phyloP scores from a whole-genome alignment of 2,329 filamentous ascomycete species.

The Exophiala sp. region DNA sequence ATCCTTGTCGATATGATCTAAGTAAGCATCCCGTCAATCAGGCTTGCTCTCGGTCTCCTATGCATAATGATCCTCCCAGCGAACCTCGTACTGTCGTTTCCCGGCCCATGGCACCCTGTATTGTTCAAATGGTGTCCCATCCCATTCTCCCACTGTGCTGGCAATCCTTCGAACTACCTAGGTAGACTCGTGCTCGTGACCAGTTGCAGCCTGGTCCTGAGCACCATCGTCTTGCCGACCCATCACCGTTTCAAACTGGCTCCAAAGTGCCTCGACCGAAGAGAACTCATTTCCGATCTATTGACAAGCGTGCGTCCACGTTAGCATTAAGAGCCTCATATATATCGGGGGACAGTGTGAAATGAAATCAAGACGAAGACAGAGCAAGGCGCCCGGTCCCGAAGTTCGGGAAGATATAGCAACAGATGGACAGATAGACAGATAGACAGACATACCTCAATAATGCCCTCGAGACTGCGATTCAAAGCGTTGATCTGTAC shows the following conservation, averaged over 20 bases:
- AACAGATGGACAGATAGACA: neutral
- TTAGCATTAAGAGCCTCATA: neutral
- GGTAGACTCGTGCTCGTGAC: neutral
- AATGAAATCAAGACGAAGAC: neutral
- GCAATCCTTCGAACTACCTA: neutral
- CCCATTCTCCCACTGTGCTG: neutral
- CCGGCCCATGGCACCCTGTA: no score
- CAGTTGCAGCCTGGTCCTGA: conserved; percentile 23
- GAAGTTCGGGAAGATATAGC: no score
- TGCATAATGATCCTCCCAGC: no score
- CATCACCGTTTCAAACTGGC: conserved; percentile 95
- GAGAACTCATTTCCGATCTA: conserved; percentile 93
- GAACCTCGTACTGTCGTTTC: no score
- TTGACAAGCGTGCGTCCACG: neutral
- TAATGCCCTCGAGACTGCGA: conserved; percentile 82
- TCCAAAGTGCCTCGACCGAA: conserved; percentile 96
- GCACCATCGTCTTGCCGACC: conserved; percentile 53
- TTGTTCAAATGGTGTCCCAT: neutral
- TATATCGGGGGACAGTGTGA: neutral
- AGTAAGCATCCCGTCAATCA: no score
- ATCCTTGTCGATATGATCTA: no score
- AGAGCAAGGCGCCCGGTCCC: no score
- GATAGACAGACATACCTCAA: conserved; percentile 57
- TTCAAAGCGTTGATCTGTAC: conserved; percentile 96
- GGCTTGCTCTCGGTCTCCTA: no score